These are phyloP conservation scores for Coniella vitis DNA, from an alignment of 2,329 filamentous ascomycete genomes.

Conservation along the genomic window DNA sequence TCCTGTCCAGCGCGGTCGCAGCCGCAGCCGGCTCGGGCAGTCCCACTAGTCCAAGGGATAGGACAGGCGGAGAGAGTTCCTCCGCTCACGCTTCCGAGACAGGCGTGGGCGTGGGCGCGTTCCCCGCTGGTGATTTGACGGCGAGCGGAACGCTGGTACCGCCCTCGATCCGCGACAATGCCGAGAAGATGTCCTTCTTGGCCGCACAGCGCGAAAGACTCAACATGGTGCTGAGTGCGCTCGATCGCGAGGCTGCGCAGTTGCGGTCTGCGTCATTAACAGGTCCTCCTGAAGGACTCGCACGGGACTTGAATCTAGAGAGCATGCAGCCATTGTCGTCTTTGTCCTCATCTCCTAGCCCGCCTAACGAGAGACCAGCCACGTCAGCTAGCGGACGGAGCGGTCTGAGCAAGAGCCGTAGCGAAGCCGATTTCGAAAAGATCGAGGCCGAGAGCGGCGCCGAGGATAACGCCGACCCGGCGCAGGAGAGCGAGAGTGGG, in stretches of 20 bases:
- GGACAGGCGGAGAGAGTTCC: not conserved
- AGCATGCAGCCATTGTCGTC: not conserved
- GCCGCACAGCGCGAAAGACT: slow-evolving; percentile 73
- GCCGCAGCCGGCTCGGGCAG: slow-evolving; percentile 37
- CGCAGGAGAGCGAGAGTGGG: slow-evolving; percentile 22
- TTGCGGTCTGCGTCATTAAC: slow-evolving; percentile 35
- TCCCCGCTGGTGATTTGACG: slow-evolving; percentile 29
- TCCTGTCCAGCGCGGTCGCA: slow-evolving; percentile 69
- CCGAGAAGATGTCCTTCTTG: slow-evolving; percentile 68
- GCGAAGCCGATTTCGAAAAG: slow-evolving; percentile 84
- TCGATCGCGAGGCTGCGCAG: slow-evolving; percentile 70
- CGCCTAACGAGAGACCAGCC: slow-evolving; percentile 34
- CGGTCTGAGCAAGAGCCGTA: slow-evolving; percentile 70
- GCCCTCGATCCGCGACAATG: slow-evolving; percentile 53
- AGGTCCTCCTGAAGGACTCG: no score
- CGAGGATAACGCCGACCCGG: slow-evolving; percentile 38
- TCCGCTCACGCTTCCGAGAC: slow-evolving; percentile 16
- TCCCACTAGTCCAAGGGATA: slow-evolving; percentile 15
- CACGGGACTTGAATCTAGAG: slow-evolving; percentile 4
- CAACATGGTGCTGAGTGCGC: slow-evolving; percentile 64
- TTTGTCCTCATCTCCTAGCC: no score
- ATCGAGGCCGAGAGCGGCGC: slow-evolving; percentile 68
- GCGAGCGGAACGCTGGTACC: slow-evolving; percentile 61
- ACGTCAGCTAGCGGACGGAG: slow-evolving; percentile 38
- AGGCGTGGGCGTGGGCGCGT: slow-evolving; percentile 25